Base-by-base conservation (phyloP, 179 eudicot species). In the Amaranthus tricolor region DNA sequence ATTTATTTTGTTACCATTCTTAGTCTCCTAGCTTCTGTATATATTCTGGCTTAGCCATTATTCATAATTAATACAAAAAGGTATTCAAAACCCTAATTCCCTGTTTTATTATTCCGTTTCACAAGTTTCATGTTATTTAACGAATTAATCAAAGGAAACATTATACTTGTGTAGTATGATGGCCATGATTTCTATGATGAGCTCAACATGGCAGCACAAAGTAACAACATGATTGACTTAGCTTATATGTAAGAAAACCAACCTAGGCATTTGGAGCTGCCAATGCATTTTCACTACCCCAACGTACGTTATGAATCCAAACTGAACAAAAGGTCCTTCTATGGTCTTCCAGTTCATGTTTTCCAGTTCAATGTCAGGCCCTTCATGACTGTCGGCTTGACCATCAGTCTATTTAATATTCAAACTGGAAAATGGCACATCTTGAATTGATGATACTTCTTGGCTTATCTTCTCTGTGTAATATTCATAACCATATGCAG, bases 241-340 rank as follows among this genome's bases (percentile, higher is more conserved):
- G 62, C 19, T 71, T 54, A 51, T 6, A 56, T 21, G 11, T 10
- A 49, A 56, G 0, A 20, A 48, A 80, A 61, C 74, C 54, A 80
- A 90, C 97, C 97, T 92, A 84, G 74, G 97, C 99, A 76, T 89
- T 71, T 19, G 97, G 99, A 66, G 99, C 97, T 61, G 99, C 89
- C 91, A 78, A 89, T 62, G 92, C 77, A 79, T 83, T 76, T 88
- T 95, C 97, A 80, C 88, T 72, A 43, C 95, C 97, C 99, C 99
- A 95, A 50, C 93, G 96, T 47, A 95, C 97, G 76, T 90, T 95
- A 74, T 95, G 99, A 78, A 95, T 89, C 99, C 99, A 95, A 77
- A 95, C 62, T n/a, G 95, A 76, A 90, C 70, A 82, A 95, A 95
- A 16, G 99, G 99, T 1, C 99, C 97, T 50, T 95, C 88, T 71